phyloP scores from a whole-genome alignment of 768 basidiomycete genomes.

The Phlebiopsis gigantea region DNA sequence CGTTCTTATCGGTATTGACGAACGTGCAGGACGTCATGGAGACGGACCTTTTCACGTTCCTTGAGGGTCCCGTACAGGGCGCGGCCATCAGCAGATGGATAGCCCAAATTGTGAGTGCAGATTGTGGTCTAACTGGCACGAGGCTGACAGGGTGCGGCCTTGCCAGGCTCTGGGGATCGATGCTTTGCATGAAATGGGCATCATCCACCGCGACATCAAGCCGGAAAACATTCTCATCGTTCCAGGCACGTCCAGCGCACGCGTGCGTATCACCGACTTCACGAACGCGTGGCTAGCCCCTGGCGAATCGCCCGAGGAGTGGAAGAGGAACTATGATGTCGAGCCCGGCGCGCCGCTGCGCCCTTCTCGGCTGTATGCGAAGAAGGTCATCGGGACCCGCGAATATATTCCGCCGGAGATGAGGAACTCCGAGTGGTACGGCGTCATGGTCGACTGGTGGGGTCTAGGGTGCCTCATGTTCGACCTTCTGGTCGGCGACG shows the following conservation, averaged over 20 bases:
- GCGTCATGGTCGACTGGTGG: constrained; percentile 26
- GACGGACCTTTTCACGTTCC: constrained; percentile 11
- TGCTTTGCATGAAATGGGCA: constrained; percentile 44
- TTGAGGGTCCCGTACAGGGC: neutral
- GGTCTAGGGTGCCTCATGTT: constrained; percentile 22
- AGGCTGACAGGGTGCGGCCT: neutral
- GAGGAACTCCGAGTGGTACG: constrained; percentile 16
- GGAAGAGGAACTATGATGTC: neutral
- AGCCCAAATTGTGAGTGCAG: constrained; percentile 22
- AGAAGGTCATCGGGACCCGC: constrained; percentile 17
- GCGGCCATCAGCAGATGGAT: constrained; percentile 18
- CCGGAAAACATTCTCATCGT: constrained; percentile 49
- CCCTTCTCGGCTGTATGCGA: constrained; percentile 14
- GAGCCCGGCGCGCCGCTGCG: constrained; percentile 14
- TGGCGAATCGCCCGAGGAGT: constrained; percentile 3
- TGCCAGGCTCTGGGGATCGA: constrained; percentile 24
- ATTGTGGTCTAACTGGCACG: neutral
- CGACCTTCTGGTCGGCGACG: constrained; percentile 25
- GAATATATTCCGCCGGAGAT: constrained; percentile 25
- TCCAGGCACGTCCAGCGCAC: constrained; percentile 12
- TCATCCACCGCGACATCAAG: constrained; percentile 57
- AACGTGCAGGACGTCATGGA: constrained; percentile 16
- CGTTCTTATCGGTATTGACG: neutral
- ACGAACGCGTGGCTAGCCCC: constrained; percentile 18
- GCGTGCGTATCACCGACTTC: constrained; percentile 24